Evolutionary conservation across 2,329 filamentous ascomycete genomes (phyloP).

Genomic region (Tolypocladium endophyticum): DNA sequence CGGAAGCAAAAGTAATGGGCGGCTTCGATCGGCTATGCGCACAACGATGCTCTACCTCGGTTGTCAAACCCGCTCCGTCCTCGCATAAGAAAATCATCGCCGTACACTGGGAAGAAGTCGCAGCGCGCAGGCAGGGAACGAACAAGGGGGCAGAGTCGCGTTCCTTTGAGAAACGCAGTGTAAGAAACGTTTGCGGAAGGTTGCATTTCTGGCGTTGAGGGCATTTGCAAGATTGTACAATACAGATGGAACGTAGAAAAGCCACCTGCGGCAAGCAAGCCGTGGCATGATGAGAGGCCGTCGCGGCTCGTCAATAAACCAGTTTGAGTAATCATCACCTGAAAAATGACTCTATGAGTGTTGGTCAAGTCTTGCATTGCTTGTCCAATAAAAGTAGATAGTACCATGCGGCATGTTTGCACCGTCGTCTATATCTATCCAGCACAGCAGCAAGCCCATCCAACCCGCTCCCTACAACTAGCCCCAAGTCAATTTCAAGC

Average conservation of each 20-base stretch:
- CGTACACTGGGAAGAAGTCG: not conserved
- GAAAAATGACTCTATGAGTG: not conserved
- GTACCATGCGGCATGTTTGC: constrained; percentile 8
- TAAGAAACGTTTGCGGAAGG: not conserved
- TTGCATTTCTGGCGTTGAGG: not conserved
- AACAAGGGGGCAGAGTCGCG: not conserved
- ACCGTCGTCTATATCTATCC: constrained; percentile 11
- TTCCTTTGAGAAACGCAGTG: not conserved
- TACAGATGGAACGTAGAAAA: not conserved
- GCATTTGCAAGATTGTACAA: not conserved
- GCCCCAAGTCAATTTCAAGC: not conserved
- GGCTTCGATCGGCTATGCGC: not conserved
- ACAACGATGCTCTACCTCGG: not conserved
- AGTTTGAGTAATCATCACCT: not conserved
- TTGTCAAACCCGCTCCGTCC: not conserved
- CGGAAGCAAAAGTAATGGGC: constrained; percentile 21
- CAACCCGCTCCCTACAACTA: not conserved
- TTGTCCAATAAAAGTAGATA: not conserved
- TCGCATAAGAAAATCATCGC: not conserved
- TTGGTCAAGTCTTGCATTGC: not conserved
- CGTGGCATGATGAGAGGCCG: not conserved
- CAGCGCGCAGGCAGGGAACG: not conserved
- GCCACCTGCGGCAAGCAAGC: not conserved
- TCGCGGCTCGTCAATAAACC: not conserved
- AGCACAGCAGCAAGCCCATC: constrained; percentile 6